Conservation (phyloP, 225 moss, liverwort and hornwort genomes). For the Physcomitrium patens region DNA sequence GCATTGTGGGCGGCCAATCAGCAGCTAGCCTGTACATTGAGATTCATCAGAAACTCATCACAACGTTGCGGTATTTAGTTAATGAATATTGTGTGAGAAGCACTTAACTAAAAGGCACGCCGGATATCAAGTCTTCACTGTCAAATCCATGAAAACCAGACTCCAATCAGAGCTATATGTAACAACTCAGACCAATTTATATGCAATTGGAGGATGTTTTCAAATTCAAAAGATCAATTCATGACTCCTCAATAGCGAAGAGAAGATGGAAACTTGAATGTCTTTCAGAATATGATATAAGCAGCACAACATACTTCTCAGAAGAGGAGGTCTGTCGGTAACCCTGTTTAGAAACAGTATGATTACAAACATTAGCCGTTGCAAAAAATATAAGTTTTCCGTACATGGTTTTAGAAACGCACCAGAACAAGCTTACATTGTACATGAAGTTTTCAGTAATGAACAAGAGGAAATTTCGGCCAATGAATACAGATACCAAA, state of each 20-base stretch:
- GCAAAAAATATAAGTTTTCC: constrained; percentile 3
- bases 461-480: constrained; percentile 10
- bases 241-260: constrained; percentile 4
- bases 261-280: not conserved
- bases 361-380: constrained; percentile 34
- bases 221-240: not conserved
- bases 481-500: constrained; percentile 19
- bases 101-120: not conserved
- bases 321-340: constrained; percentile 91
- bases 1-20: constrained; percentile 97
- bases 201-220: not conserved
- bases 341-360: constrained; percentile 57
- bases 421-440: constrained; percentile 6
- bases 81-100: not conserved
- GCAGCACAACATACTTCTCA: constrained; percentile 71
- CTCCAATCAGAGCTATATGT: constrained; percentile 15
- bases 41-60: constrained; percentile 31
- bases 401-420: not conserved
- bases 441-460: not conserved
- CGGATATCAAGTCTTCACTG: constrained; percentile 14
- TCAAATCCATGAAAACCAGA: constrained; percentile 8
- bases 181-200: not conserved
- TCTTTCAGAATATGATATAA: constrained; percentile 21
- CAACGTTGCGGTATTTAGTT: constrained; percentile 7
- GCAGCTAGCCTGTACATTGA: constrained; percentile 71